Base-by-base conservation (phyloP, 352 stramenopile genomes). In the Globisporangium okanoganense region DNA sequence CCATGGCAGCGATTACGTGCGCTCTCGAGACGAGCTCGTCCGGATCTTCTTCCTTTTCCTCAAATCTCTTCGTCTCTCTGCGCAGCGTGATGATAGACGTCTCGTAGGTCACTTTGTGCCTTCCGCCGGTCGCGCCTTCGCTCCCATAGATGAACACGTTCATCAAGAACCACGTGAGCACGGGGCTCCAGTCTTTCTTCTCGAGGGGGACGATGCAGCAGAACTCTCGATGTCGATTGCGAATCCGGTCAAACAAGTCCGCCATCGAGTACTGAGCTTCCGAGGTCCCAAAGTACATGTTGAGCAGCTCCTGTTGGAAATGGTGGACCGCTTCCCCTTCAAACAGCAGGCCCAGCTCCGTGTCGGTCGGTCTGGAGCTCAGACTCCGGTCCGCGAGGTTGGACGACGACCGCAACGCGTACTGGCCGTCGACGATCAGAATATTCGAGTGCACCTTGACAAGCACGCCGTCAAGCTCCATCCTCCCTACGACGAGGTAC, bases 361-460 rank as follows among this genome's bases (percentile, higher is more conserved):
- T 92, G 52, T 92, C 82, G 16, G 79, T 90, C 3, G 82, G 79
- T 22, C 80, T 65, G 7, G 79, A 71, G 44, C 82, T 92, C 18
- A 92, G 40, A 67, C 80, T 90, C n/a, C 82, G 77, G 43, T 92
- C 82, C 5, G 82, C 80, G 40, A 92, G 67, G 45, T 92, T 92
- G 36, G 79, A 90, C 38, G 82, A 92, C 53, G 79, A 89, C 5
- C 82, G 75, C 35, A 92, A 58, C 7, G 80, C 82, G 56, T 88
- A 89, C 33, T 64, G 66, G n/a, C 82, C 80, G 47, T 92, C 82
- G 25, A 78, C 67, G 66, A 92, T 92, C 36, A 92, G 65, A 35
- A 92, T 87, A 57, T 92, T 92, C 22, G 82, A 92, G 64, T 92
- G 82, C 27, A 92, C 80, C 60, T 92, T 92, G 57, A 92, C 64